Evolutionary conservation across 306 rosid species (phyloP).

Genomic region (Rubus parviflorus): DNA sequence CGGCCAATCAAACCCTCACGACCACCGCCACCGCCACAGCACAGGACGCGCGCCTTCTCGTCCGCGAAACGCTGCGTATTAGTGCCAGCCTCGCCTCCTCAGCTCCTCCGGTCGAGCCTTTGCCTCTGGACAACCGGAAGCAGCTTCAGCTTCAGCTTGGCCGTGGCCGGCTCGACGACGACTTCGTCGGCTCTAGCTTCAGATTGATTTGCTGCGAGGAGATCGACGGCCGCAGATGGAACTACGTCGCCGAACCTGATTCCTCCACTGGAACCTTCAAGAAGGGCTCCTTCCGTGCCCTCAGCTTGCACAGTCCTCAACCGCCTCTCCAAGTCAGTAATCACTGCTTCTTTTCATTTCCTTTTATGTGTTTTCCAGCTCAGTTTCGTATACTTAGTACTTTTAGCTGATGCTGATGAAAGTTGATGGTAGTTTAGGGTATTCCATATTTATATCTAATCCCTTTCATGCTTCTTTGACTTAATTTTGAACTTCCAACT

Average conservation of each 20-base stretch:
- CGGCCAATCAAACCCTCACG: slow-evolving; percentile 36
- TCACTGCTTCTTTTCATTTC: not conserved
- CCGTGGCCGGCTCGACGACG: slow-evolving; percentile 19
- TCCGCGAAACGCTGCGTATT: slow-evolving; percentile 83
- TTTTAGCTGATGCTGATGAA: not conserved
- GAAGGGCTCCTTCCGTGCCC: slow-evolving; percentile 69
- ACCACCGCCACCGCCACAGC: slow-evolving; percentile 28
- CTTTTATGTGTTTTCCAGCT: not conserved
- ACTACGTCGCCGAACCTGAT: slow-evolving; percentile 71
- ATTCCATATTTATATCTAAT: too few relatives aligned
- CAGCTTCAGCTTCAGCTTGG: not conserved
- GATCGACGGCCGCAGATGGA: slow-evolving; percentile 86
- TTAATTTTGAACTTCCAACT: not conserved
- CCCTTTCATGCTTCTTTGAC: not conserved
- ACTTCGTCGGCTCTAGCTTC: slow-evolving; percentile 45
- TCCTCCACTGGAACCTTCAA: slow-evolving; percentile 41
- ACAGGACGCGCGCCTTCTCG: slow-evolving; percentile 62
- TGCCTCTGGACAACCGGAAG: slow-evolving; percentile 4
- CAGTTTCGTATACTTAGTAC: not conserved
- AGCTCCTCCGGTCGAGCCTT: slow-evolving; percentile 26
- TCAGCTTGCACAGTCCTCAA: slow-evolving; percentile 60
- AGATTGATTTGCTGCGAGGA: slow-evolving; percentile 82
- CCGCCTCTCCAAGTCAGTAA: slow-evolving; percentile 61
- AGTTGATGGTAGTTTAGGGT: not conserved
- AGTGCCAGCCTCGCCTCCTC: slow-evolving; percentile 78